Evolutionary conservation across 768 basidiomycete species (phyloP), one percentile per base, ranked within the genome.

Genomic region (Pholiota microspora): DNA sequence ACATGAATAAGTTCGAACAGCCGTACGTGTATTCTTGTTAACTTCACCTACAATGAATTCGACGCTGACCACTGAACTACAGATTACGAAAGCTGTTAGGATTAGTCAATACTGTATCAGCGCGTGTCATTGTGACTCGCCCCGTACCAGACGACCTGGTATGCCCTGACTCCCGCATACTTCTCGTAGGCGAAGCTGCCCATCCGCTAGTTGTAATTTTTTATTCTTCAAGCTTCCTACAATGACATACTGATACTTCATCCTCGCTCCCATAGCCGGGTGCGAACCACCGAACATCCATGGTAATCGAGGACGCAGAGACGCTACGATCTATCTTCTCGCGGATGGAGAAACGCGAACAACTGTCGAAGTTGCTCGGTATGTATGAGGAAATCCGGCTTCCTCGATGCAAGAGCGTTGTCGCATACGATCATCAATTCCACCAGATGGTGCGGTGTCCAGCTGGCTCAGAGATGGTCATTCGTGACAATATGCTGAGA

Each of bases 281-380:
- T 28, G 78, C 77, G 1, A 73, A 77, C 27, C 79, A 85, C 62
- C 73, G 74, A 23, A 73, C 78, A 1, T 76, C 77, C 9, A 71
- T 85, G 52, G 74, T 73, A 3, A 70, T 86, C 18, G 86, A 88
- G 67, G 86, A 87, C 58, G 83, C 84, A 0, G 81, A 82, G 51
- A 78, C 80, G 4, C 66, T 86, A 15, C 83, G 79, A 16, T 77
- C 72, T 45, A 74, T 86, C n/a, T 85, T 87, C 63, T 75, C 80
- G 16, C 76, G 77, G 47, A 71, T 86, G 3, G 70, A 72, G 42
- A 61, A 69, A 34, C 65, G 67, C 45, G 72, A 75, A 3, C 80
- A 86, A 59, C 70, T 86, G 31, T 69, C 78, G 0, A 73, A 73
- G 12, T 67, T 86, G 45, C 67, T 85, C 18, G 23, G 18, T 2